Base-by-base conservation (phyloP, 2,329 filamentous ascomycete genomes). In the Ascochyta fabae region DNA sequence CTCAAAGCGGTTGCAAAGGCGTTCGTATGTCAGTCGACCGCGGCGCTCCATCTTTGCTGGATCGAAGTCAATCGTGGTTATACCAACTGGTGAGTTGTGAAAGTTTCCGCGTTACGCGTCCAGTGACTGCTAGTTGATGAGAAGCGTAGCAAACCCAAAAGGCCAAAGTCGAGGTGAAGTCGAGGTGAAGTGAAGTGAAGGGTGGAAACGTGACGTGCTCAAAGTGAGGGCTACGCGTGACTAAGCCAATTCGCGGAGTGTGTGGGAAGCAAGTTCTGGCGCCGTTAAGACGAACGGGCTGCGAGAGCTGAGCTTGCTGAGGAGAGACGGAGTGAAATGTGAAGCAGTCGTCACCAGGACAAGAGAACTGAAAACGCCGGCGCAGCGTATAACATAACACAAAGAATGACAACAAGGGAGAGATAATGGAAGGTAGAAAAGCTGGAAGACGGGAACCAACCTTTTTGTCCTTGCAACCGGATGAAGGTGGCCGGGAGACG, bases 91-190 rank as follows among this genome's bases (percentile, higher is more conserved):
- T 43, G 16, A 22, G 36, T 39, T 10, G 15, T 4, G 15, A 15
- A 35, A 19, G 6, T 16, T 10, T 16, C 2, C 15, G 33, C 10
- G 19, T 38, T 39, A 48, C 22, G 19, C 40, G 40, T 55, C 41
- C 15, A 41, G 16, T 36, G 43, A 53, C 13, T 42, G 31, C 31
- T 48, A 19, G 33, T 10, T 23, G 10, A 15, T 3, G 26, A 16
- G 50, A 53, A 48, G 44, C 31, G 44, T 48, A 33, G 50, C 16
- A 8, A 15, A 4, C 8, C 44, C 31, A 47, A 44, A 53, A 44
- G 27, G 31, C 22, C 31, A 40, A 45, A 29, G 29, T 23, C 5
- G n/a, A 44, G 16, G 29, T 27, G 31, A 45, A 29, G 29, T 23
- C 5, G n/a, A 44, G 16, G 29, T 23, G 31, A 26, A 19, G 44